A percentile compares a stretch with the other conserved stretches of the same genome.
Conservation (phyloP, 495 filamentous ascomycete genomes). For the Daldinia caldariorum region DNA sequence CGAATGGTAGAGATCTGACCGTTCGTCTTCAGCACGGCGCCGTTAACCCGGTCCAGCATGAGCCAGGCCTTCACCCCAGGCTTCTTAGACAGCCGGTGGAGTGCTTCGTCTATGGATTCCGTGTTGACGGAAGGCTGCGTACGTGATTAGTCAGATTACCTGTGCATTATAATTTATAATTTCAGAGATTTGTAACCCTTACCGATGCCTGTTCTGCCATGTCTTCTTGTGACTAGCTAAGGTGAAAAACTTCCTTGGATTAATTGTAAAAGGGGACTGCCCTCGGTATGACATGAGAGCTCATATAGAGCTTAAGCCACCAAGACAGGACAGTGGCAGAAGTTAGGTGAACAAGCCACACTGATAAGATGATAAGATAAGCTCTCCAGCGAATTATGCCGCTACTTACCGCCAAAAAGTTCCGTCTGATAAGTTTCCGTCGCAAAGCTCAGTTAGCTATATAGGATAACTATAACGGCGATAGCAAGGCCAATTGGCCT, state of each 20-base stretch:
- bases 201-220: constrained; percentile 44
- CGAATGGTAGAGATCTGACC: constrained; percentile 63
- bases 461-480: neutral
- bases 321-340: neutral
- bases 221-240: neutral
- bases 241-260: neutral
- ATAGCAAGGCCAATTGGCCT: constrained; percentile 11
- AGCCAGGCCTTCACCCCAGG: constrained; percentile 72
- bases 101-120: constrained; percentile 58
- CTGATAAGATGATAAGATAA: constrained; percentile 30
- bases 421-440: constrained; percentile 20
- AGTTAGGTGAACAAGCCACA: neutral
- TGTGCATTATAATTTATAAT: no score
- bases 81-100: constrained; percentile 70
- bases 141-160: constrained; percentile 12
- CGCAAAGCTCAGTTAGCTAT: neutral
- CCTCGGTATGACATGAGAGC: neutral
- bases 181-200: neutral
- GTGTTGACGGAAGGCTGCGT: constrained; percentile 37
- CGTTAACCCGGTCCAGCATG: constrained; percentile 66
- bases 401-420: constrained; percentile 58
- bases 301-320: constrained; percentile 23
- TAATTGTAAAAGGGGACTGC: neutral
- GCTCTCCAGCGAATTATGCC: constrained; percentile 45
- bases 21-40: constrained; percentile 69